These are phyloP conservation scores for Schoenoplectus triqueter DNA, from an alignment of 202 grass and related monocot species.

Conservation along the genomic window DNA sequence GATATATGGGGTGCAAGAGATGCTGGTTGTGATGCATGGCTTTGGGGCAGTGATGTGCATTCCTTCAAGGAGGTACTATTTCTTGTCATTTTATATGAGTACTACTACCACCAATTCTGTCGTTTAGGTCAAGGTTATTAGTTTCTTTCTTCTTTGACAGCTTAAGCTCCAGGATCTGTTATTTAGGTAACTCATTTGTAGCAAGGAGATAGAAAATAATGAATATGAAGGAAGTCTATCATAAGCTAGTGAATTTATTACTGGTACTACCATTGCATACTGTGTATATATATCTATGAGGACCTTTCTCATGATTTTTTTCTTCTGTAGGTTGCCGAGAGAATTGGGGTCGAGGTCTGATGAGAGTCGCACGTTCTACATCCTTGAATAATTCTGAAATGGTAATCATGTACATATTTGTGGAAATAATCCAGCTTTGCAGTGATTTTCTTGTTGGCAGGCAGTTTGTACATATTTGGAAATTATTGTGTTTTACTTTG, in stretches of 20 bases:
- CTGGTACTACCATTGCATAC: not conserved
- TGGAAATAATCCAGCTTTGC: conserved; percentile 2
- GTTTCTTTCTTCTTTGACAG: not conserved
- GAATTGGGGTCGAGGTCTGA: conserved; percentile 75
- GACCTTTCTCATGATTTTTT: not conserved
- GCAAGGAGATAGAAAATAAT: not conserved
- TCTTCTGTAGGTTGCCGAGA: conserved; percentile 65
- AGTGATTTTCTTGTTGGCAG: not conserved
- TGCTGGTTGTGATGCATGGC: conserved; percentile 91
- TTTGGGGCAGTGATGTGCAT: conserved; percentile 91
- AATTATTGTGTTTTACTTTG: not conserved
- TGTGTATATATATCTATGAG: not conserved
- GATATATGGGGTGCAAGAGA: conserved; percentile 96
- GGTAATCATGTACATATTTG: not conserved
- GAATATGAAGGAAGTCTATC: not conserved
- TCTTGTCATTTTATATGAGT: not conserved
- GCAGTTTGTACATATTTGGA: conserved; percentile 26
- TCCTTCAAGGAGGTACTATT: conserved; percentile 94
- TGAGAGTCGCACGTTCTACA: not conserved
- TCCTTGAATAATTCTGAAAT: not conserved
- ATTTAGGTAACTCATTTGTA: not conserved
- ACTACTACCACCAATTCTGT: not conserved
- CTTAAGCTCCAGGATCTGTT: not conserved
- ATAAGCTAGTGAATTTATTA: not conserved
- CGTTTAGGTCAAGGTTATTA: not conserved